These are phyloP conservation scores for Pisolithus thermaeus DNA, from an alignment of 1,284 basidiomycete species.

Conservation along the genomic window DNA sequence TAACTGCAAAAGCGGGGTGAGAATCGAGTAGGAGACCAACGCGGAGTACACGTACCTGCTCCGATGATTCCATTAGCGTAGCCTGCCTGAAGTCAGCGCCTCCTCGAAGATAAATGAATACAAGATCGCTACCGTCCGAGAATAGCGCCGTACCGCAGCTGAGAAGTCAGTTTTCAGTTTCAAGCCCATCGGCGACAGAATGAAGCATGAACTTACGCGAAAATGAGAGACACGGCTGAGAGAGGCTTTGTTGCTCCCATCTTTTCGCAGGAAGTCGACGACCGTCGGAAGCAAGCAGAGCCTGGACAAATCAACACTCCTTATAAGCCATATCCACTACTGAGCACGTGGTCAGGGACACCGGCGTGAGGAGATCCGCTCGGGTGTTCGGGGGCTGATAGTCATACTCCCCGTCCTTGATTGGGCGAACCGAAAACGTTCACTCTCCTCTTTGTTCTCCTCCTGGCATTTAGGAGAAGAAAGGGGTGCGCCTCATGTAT, in stretches of 20 bases:
- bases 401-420: no score
- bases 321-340: no score
- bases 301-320: no score
- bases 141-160: slow-evolving; percentile 84
- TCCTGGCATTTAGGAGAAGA: no score
- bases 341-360: no score
- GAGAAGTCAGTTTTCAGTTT: background rate
- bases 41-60: slow-evolving; percentile 42
- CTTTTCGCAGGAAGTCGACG: no score
- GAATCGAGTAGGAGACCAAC: background rate
- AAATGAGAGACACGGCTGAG: slow-evolving; percentile 66
- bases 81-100: slow-evolving; percentile 35
- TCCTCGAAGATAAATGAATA: background rate
- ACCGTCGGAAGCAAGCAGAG: no score
- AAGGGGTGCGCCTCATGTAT: no score
- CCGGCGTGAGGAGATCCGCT: no score
- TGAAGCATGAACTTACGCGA: slow-evolving; percentile 50
- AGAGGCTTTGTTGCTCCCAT: slow-evolving; percentile 22
- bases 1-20: slow-evolving; percentile 22
- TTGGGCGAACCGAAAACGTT: no score
- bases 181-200: background rate
- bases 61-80: slow-evolving; percentile 81
- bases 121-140: slow-evolving; percentile 60
- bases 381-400: no score
- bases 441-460: no score